These are phyloP conservation scores for Tetrahymena elliotti DNA, from an alignment of 73 alveolate species.

Conservation along the genomic window DNA sequence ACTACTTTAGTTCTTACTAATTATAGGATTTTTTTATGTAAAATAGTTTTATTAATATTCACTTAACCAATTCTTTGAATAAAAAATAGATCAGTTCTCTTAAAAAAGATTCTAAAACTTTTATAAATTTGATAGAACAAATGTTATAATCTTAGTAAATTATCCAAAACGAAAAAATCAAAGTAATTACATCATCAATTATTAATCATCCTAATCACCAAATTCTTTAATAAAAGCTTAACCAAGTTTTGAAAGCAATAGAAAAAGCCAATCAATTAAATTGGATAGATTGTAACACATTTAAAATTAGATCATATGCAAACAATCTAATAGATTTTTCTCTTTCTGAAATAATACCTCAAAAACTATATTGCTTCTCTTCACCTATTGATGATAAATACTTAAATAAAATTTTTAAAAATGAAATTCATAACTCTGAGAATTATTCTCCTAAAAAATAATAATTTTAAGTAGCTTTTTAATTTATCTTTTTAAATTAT, in stretches of 20 bases:
- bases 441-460: neutral
- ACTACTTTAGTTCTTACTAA: neutral
- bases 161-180: neutral
- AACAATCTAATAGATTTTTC: neutral
- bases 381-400: neutral
- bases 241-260: neutral
- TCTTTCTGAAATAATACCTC: neutral
- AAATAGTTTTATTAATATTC: neutral
- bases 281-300: neutral
- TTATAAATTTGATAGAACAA: neutral
- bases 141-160: too few species aligned
- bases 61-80: neutral
- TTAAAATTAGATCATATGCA: neutral
- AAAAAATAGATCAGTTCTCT: neutral
- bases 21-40: neutral
- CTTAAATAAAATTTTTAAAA: neutral
- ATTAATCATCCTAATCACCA: too few species aligned
- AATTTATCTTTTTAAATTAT: too few species aligned
- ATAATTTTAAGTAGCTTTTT: neutral
- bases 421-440: neutral
- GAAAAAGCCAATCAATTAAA: neutral
- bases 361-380: neutral
- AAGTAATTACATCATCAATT: neutral
- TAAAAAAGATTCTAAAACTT: neutral
- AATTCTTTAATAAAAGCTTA: neutral